phyloP scores from a whole-genome alignment of 352 stramenopile species.

The Pythium chondricola region DNA sequence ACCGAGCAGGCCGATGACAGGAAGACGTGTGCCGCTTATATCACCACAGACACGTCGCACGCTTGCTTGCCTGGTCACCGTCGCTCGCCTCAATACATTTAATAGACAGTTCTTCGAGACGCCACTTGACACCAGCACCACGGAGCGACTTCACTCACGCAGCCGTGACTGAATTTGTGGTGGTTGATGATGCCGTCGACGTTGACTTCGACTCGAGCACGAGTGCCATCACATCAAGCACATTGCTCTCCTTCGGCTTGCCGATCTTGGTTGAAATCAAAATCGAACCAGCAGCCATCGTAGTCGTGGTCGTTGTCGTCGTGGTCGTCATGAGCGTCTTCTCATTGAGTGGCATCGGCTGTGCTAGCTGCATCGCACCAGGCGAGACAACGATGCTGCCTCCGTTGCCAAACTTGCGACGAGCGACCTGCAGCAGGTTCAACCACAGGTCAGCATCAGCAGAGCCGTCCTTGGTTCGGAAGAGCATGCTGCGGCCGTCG shows the following conservation, averaged over 20 bases:
- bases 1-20: no score
- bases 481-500: constrained; percentile 42
- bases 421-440: constrained; percentile 63
- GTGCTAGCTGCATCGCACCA: not conserved
- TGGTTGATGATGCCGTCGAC: constrained; percentile 3
- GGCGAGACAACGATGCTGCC: not conserved
- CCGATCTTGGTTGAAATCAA: constrained; percentile 12
- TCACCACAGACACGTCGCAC: not conserved
- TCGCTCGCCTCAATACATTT: not conserved
- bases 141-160: constrained; percentile 11
- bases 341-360: not conserved
- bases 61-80: not conserved
- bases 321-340: constrained; percentile 11
- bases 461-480: constrained; percentile 41
- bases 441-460: constrained; percentile 68
- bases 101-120: constrained; percentile 3
- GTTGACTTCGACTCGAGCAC: constrained; percentile 6
- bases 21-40: not conserved
- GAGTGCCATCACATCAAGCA: constrained; percentile 10
- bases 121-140: not conserved
- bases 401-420: constrained; percentile 39
- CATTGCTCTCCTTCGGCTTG: constrained; percentile 1
- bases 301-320: constrained; percentile 5
- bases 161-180: constrained; percentile 14
- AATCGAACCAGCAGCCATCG: not conserved